Evolutionary conservation across 306 rosid genomes (phyloP).

Genomic region (Vicia sativa): DNA sequence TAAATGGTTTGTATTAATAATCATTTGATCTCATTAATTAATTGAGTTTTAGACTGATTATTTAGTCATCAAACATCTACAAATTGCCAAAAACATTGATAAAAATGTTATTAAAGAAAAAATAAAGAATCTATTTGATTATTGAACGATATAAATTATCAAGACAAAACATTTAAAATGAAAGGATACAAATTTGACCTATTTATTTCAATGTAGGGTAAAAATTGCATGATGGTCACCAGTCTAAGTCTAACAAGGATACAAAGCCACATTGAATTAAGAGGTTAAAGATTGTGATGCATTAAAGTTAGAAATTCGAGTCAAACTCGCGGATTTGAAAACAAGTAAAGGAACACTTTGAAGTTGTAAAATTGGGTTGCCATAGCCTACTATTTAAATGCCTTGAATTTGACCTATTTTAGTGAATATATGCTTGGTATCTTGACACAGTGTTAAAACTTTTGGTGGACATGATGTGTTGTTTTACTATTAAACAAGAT

Average conservation of each 20-base stretch:
- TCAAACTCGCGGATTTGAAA: conserved; percentile 29
- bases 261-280: neutral
- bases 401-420: conserved; percentile 20
- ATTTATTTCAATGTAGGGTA: too few relatives aligned
- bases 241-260: neutral
- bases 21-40: too few relatives aligned
- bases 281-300: neutral
- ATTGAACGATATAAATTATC: too few relatives aligned
- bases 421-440: conserved; percentile 31
- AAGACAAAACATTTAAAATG: too few relatives aligned
- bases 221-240: neutral
- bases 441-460: conserved; percentile 37
- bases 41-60: too few relatives aligned
- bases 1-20: too few relatives aligned
- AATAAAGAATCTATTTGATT: too few relatives aligned
- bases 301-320: conserved; percentile 28
- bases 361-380: conserved; percentile 20
- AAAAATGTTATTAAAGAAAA: too few relatives aligned
- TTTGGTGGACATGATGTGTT: conserved; percentile 48
- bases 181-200: too few relatives aligned
- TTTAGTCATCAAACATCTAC: too few relatives aligned
- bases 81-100: too few relatives aligned
- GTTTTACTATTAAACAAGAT: conserved; percentile 44
- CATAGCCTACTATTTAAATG: conserved; percentile 34
- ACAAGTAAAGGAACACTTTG: conserved; percentile 31